These are phyloP conservation scores for Podila epigama DNA, from an alignment of 192 early-diverging fungal genomes.

Conservation along the genomic window DNA sequence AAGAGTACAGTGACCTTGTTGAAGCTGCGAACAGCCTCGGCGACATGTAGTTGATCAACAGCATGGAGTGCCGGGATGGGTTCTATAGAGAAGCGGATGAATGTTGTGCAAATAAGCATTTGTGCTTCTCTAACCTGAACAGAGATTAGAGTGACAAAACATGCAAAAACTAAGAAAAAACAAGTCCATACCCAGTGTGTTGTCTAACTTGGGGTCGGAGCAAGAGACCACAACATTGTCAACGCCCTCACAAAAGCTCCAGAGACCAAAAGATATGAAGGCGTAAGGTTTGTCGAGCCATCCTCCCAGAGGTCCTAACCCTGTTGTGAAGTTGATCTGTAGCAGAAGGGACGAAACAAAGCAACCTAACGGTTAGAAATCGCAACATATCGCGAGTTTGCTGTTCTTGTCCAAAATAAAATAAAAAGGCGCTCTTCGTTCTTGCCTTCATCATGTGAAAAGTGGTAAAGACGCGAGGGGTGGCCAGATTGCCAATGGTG, in stretches of 20 bases:
- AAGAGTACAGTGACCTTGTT: conserved; percentile 27
- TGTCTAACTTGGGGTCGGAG: conserved; percentile 10
- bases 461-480: conserved; percentile 14
- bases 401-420: not conserved
- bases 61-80: conserved; percentile 8
- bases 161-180: not conserved
- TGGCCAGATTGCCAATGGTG: conserved; percentile 22
- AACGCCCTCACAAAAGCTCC: conserved; percentile 32
- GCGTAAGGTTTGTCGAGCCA: conserved; percentile 21
- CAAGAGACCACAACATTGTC: conserved; percentile 20
- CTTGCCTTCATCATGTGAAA: conserved; percentile 37
- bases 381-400: too few relatives aligned
- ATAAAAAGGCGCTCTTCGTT: too few relatives aligned
- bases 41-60: conserved; percentile 23
- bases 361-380: too few relatives aligned
- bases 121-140: not conserved
- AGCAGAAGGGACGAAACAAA: too few relatives aligned
- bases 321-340: conserved; percentile 17
- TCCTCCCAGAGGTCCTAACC: conserved; percentile 22
- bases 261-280: conserved; percentile 26
- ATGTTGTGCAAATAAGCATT: not conserved
- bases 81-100: not conserved
- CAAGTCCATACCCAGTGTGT: conserved; percentile 21
- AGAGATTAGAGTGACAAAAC: not conserved
- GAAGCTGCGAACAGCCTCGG: conserved; percentile 19